Conservation (phyloP, 306 rosid species). For the Casuarina cunninghamiana region DNA sequence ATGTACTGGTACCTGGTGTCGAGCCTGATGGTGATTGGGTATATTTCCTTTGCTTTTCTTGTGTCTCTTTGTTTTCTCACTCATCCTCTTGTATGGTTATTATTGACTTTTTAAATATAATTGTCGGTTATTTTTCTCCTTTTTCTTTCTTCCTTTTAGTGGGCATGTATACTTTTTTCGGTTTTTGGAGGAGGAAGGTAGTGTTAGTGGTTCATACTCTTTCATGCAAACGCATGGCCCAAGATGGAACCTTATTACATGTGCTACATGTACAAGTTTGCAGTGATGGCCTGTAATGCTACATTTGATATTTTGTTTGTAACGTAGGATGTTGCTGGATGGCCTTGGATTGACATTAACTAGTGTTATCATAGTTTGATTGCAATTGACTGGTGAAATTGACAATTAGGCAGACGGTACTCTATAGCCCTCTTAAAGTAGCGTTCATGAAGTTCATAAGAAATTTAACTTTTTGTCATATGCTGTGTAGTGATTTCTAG, state of each 20-base stretch:
- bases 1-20: constrained; percentile 80
- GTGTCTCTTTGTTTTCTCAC: background rate
- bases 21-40: constrained; percentile 90
- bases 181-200: background rate
- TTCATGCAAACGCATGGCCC: background rate
- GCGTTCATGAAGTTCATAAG: background rate
- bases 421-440: background rate
- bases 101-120: background rate
- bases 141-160: background rate
- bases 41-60: constrained; percentile 34
- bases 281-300: background rate
- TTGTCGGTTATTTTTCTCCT: constrained; percentile 3
- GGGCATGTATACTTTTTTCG: background rate
- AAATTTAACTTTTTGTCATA: background rate
- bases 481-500: background rate
- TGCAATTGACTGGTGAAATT: background rate
- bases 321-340: background rate
- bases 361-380: background rate
- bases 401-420: background rate
- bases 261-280: background rate
- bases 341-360: background rate
- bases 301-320: background rate
- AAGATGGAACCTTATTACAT: background rate
- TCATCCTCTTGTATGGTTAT: constrained; percentile 5
- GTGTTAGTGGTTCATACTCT: background rate